Evolutionary conservation across 495 filamentous ascomycete genomes (phyloP).

Genomic region (Cetradonia linearis): DNA sequence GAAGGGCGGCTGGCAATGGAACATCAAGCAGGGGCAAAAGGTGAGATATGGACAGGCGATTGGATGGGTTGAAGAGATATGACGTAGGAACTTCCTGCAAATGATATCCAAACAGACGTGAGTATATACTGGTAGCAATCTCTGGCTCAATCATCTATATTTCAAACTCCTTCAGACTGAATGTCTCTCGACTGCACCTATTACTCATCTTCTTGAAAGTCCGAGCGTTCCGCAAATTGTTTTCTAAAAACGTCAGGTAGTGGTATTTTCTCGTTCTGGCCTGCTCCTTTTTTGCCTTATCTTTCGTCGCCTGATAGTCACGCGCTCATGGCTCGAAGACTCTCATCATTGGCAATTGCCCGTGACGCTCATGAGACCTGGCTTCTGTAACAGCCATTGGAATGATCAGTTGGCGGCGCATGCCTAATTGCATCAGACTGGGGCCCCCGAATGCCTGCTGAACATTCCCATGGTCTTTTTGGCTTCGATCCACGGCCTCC

Average conservation of each 20-base stretch:
- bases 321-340: neutral
- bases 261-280: neutral
- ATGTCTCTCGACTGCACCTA: too few relatives aligned
- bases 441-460: neutral
- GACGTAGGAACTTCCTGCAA: neutral
- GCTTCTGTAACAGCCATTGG: neutral
- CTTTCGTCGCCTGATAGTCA: neutral
- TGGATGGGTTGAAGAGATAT: slow-evolving; percentile 47
- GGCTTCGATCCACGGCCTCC: neutral
- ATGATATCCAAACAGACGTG: neutral
- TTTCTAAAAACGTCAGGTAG: neutral
- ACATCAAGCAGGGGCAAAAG: slow-evolving; percentile 71
- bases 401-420: neutral
- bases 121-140: neutral
- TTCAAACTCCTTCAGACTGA: too few relatives aligned
- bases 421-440: neutral
- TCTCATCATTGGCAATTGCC: neutral
- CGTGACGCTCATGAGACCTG: neutral
- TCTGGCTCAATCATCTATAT: neutral
- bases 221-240: neutral
- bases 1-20: slow-evolving; percentile 70
- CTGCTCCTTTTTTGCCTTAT: neutral
- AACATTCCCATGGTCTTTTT: neutral
- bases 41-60: slow-evolving; percentile 82
- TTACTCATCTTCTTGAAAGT: too few relatives aligned